Percentiles rank a stretch among this genome's conserved stretches.
These are phyloP conservation scores for Aspergillus pseudonomiae DNA, from an alignment of 2,329 filamentous ascomycete species.

Conservation along the genomic window DNA sequence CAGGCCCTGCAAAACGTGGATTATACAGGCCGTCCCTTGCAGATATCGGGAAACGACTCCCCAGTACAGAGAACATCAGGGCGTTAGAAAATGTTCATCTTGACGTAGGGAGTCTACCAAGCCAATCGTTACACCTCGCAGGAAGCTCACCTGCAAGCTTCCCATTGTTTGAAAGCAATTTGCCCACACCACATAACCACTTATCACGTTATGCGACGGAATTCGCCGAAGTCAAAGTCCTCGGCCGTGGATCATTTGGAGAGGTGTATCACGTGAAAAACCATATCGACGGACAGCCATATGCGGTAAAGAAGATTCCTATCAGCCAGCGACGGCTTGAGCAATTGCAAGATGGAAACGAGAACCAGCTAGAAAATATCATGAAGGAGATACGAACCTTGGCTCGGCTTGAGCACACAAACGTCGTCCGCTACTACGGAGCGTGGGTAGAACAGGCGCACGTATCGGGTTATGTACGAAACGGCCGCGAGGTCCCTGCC, in stretches of 20 bases:
- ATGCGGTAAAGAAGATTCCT: conserved; percentile 68
- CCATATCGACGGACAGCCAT: conserved; percentile 62
- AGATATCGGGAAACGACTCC: conserved; percentile 23
- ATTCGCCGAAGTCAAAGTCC: conserved; percentile 56
- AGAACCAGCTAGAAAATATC: conserved; percentile 58
- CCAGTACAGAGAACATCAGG: conserved; percentile 20
- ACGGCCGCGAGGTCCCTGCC: conserved; percentile 9
- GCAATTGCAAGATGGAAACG: conserved; percentile 55
- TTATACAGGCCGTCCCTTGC: conserved; percentile 15
- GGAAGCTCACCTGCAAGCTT: conserved; percentile 37
- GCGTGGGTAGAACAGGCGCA: conserved; percentile 63
- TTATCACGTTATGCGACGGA: conserved; percentile 53
- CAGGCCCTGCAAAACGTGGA: conserved; percentile 18
- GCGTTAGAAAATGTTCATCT: conserved; percentile 28
- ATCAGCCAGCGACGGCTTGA: conserved; percentile 57
- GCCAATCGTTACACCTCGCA: conserved; percentile 27
- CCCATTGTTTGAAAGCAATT: conserved; percentile 31
- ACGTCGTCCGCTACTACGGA: conserved; percentile 68
- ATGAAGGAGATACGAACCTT: conserved; percentile 65
- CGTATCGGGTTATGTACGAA: conserved; percentile 17
- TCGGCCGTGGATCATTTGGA: conserved; percentile 69
- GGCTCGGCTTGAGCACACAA: conserved; percentile 64
- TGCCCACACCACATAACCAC: conserved; percentile 26
- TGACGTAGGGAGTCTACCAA: conserved; percentile 26
- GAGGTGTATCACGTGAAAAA: conserved; percentile 65